A percentile compares a stretch with the other conserved stretches of the same genome.
phyloP scores from a whole-genome alignment of 2,329 filamentous ascomycete genomes.

The Xylaria sp. region DNA sequence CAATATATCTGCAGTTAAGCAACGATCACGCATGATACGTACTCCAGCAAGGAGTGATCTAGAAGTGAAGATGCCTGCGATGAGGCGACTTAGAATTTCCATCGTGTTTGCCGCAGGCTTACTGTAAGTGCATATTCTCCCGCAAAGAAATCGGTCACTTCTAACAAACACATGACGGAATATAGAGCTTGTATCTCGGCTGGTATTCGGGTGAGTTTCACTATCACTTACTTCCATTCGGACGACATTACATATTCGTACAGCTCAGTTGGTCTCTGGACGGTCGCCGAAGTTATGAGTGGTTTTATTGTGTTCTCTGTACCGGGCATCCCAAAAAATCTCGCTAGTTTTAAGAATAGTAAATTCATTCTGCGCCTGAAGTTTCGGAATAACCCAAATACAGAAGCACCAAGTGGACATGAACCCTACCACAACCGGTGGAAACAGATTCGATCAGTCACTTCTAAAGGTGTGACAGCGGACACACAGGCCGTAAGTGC shows the following conservation, averaged over 20 bases:
- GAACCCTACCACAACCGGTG: neutral
- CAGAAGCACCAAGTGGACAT: neutral
- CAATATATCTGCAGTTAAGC: too few relatives aligned
- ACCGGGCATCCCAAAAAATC: neutral
- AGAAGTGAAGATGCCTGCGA: neutral
- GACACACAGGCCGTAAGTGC: too few relatives aligned
- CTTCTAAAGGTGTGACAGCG: neutral
- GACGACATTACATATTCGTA: neutral
- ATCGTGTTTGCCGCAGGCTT: neutral
- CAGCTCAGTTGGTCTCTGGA: neutral
- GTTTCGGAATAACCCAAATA: neutral
- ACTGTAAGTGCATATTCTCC: neutral
- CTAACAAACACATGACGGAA: neutral
- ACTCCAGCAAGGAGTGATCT: neutral
- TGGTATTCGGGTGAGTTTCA: neutral
- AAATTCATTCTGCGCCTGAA: neutral
- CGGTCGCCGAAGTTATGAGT: neutral
- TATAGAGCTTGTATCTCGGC: neutral
- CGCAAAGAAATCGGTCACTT: neutral
- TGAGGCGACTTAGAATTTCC: neutral
- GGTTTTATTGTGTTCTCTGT: neutral
- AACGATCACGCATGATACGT: too few relatives aligned
- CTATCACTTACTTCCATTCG: neutral
- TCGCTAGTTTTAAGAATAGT: constrained; percentile 6
- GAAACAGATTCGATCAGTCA: neutral